A percentile compares a stretch with the other conserved stretches of the same genome.
Evolutionary conservation across 2,329 filamentous ascomycete species (phyloP).

Genomic region (Penicillium occitanis): DNA sequence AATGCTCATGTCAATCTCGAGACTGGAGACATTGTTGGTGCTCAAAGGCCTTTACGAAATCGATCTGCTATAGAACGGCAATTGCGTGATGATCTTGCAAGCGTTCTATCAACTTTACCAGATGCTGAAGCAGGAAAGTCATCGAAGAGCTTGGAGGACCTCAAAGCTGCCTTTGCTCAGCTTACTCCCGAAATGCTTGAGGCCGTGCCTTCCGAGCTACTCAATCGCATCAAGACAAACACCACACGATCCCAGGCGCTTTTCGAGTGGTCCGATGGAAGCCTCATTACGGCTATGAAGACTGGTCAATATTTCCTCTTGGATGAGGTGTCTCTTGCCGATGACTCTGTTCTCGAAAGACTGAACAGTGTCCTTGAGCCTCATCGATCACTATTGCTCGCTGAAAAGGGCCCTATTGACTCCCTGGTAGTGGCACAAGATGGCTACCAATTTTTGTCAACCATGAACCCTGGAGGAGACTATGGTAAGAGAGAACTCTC

Average conservation of each 20-base stretch:
- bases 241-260: slow-evolving; percentile 72
- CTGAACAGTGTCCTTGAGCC: slow-evolving; percentile 96
- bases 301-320: slow-evolving; percentile 86
- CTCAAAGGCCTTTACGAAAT: slow-evolving; percentile 87
- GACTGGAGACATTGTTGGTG: slow-evolving; percentile 94
- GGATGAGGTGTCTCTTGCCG: slow-evolving; percentile 95
- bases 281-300: slow-evolving; percentile 90
- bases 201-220: slow-evolving; percentile 51
- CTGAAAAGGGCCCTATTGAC: slow-evolving; percentile 86
- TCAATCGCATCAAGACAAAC: slow-evolving; percentile 46
- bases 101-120: slow-evolving; percentile 40
- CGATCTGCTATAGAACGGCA: slow-evolving; percentile 68
- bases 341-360: slow-evolving; percentile 94
- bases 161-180: slow-evolving; percentile 61
- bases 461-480: slow-evolving; percentile 98
- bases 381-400: slow-evolving; percentile 78
- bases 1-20: slow-evolving; percentile 99
- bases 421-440: slow-evolving; percentile 72
- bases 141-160: slow-evolving; percentile 52
- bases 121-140: slow-evolving; percentile 25
- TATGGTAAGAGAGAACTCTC: slow-evolving; percentile 98
- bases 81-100: slow-evolving; percentile 61
- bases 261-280: slow-evolving; percentile 96
- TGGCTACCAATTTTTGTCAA: slow-evolving; percentile 94
- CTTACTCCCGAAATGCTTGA: slow-evolving; percentile 49